These are phyloP conservation scores for Hypoxylon sp. DNA, from an alignment of 2,329 filamentous ascomycete genomes.

Conservation along the genomic window DNA sequence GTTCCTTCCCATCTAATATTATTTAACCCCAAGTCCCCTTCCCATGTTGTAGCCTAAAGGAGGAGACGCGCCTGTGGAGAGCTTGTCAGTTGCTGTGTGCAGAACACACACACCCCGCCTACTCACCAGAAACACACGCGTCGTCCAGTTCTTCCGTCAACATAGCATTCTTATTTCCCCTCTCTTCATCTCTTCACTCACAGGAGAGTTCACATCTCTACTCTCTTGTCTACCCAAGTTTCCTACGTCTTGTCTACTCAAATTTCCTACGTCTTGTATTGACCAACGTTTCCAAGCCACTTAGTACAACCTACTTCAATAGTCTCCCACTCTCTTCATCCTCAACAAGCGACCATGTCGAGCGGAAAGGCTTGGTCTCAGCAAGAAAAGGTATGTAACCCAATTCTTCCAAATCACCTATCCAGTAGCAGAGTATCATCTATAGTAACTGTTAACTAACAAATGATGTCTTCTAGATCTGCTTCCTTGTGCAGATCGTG, in stretches of 20 bases:
- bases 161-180: neutral
- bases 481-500: slow-evolving; percentile 36
- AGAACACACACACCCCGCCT: neutral
- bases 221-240: neutral
- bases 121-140: neutral
- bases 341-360: slow-evolving; percentile 29
- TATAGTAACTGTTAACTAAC: slow-evolving; percentile 8
- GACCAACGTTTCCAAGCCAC: neutral
- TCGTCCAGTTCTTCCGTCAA: neutral
- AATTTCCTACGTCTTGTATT: neutral
- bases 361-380: slow-evolving; percentile 27
- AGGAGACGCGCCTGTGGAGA: neutral
- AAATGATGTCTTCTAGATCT: slow-evolving; percentile 11
- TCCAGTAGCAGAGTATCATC: neutral
- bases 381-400: slow-evolving; percentile 37
- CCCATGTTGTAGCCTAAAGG: neutral
- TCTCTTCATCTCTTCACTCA: neutral
- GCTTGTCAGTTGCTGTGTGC: neutral
- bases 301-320: neutral
- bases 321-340: neutral
- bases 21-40: neutral
- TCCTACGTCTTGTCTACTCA: neutral
- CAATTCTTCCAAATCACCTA: neutral
- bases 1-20: neutral
- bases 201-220: neutral